These are phyloP conservation scores for Lodderomyces metapsilosis DNA, from an alignment of 1,139 yeast species.

Conservation along the genomic window DNA sequence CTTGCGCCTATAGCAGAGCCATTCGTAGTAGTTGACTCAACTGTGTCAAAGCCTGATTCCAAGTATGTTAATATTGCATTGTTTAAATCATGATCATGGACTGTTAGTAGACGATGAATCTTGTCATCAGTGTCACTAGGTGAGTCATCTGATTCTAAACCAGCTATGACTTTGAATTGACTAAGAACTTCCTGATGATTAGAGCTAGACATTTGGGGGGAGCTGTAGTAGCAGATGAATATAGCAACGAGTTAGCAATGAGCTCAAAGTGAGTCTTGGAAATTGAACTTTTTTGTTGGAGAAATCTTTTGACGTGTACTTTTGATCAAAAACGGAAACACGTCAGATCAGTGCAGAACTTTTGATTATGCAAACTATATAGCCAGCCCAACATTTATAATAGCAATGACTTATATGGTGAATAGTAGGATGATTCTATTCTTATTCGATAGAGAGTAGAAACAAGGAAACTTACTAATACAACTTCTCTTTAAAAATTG, in stretches of 20 bases:
- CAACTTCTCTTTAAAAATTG: no score
- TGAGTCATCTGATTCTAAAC: slow-evolving; percentile 3
- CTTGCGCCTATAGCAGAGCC: neutral
- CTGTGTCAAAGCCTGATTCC: slow-evolving; percentile 45
- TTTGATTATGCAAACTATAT: no score
- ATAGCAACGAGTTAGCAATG: neutral
- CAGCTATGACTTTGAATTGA: slow-evolving; percentile 47
- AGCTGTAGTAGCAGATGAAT: no score
- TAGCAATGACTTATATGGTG: no score
- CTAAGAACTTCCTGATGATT: slow-evolving; percentile 17
- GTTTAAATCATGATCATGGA: slow-evolving; percentile 50
- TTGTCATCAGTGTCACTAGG: slow-evolving; percentile 36
- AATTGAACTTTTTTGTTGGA: no score
- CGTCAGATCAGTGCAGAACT: neutral
- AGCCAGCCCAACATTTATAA: no score
- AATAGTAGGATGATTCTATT: no score
- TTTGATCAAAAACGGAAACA: neutral
- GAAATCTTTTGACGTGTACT: neutral
- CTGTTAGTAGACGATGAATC: slow-evolving; percentile 35
- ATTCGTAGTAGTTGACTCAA: slow-evolving; percentile 11
- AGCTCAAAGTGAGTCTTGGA: no score
- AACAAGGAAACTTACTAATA: no score
- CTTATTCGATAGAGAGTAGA: no score
- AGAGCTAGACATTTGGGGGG: neutral
- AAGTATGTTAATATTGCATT: slow-evolving; percentile 50